These are phyloP conservation scores for Effrenium voratum DNA, from an alignment of 73 alveolate species.

Conservation along the genomic window DNA sequence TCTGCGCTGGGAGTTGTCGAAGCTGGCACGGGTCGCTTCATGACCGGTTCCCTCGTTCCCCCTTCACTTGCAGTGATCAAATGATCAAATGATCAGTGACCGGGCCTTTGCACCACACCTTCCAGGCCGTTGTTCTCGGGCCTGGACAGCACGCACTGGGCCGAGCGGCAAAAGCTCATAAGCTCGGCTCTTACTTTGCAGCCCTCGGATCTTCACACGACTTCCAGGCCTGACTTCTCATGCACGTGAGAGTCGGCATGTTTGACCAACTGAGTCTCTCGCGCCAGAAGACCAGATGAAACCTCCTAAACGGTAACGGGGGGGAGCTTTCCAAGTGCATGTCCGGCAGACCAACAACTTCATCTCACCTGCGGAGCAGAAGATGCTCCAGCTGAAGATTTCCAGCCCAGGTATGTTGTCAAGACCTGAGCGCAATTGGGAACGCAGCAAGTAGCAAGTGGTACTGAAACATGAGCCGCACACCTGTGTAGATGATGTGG, in stretches of 20 bases:
- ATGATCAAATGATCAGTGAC: not conserved
- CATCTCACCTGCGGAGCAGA: not conserved
- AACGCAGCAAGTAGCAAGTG: not conserved
- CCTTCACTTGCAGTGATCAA: not conserved
- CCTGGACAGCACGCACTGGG: too few species aligned
- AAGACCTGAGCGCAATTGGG: not conserved
- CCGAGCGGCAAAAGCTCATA: not conserved
- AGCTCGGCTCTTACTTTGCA: conserved; percentile 26
- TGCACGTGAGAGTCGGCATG: too few species aligned
- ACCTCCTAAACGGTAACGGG: too few species aligned
- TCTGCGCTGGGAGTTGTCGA: conserved; percentile 50
- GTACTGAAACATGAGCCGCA: not conserved
- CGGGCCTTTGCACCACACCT: conserved; percentile 69
- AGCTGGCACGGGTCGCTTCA: conserved; percentile 4
- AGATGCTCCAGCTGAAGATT: conserved; percentile 56
- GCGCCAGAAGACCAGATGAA: too few species aligned
- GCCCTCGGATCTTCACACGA: conserved; percentile 60
- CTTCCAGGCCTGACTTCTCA: conserved; percentile 36
- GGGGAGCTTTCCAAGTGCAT: too few species aligned
- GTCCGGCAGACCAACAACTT: too few species aligned
- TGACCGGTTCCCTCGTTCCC: not conserved
- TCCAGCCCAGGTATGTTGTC: conserved; percentile 57
- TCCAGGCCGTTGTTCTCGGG: conserved; percentile 92
- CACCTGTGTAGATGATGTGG: conserved; percentile 81
- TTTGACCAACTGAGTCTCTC: too few species aligned